Evolutionary conservation across 2,329 filamentous ascomycete genomes (phyloP).

Genomic region (Ophiostoma himal-ulmi): DNA sequence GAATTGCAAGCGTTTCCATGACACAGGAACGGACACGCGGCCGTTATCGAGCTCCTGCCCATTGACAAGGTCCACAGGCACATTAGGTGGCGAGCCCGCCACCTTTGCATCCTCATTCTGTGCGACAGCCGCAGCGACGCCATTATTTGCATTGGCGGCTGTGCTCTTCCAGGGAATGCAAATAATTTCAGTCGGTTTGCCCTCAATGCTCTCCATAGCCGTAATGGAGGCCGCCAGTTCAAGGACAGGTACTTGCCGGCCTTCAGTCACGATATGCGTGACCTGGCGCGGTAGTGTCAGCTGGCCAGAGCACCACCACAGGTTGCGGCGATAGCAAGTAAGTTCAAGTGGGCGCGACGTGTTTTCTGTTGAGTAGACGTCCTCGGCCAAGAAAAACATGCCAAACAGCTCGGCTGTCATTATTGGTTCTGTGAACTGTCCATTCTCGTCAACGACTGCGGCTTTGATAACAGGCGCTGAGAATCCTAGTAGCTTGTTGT

Average conservation of each 20-base stretch:
- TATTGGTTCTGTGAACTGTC: conserved; percentile 56
- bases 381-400: conserved; percentile 85
- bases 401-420: conserved; percentile 74
- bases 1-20: conserved; percentile 93
- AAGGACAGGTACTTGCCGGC: conserved; percentile 68
- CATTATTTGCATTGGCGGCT: conserved; percentile 38
- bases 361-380: conserved; percentile 61
- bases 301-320: conserved; percentile 90
- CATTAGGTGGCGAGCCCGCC: conserved; percentile 47
- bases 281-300: conserved; percentile 70
- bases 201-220: conserved; percentile 86
- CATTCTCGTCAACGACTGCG: conserved; percentile 60
- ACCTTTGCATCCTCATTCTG: conserved; percentile 42
- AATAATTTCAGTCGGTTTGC: conserved; percentile 87
- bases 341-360: conserved; percentile 64
- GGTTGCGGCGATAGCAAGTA: conserved; percentile 89
- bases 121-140: conserved; percentile 22
- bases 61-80: conserved; percentile 49
- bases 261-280: conserved; percentile 63
- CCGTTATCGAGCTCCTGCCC: conserved; percentile 71
- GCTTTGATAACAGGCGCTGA: conserved; percentile 56
- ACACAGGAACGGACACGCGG: conserved; percentile 67
- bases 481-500: conserved; percentile 70
- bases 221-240: conserved; percentile 77
- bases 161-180: conserved; percentile 92